A percentile compares a stretch with the other conserved stretches of the same genome.
phyloP scores from a whole-genome alignment of 2,329 filamentous ascomycete species.

The Ceratocystiopsis brevicomis region DNA sequence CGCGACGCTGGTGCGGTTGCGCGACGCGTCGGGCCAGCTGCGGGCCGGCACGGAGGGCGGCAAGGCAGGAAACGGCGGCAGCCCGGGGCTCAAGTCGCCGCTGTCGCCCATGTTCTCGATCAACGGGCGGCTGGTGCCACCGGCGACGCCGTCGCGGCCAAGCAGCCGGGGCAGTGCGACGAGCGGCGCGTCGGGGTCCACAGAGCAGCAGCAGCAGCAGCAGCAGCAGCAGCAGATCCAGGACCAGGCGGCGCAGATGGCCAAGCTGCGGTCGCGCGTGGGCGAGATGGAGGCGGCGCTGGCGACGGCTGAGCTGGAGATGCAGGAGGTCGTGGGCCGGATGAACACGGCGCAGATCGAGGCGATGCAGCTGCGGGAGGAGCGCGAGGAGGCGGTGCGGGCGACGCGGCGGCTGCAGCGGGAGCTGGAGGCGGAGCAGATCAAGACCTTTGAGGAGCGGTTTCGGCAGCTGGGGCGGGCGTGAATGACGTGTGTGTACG shows the following conservation, averaged over 20 bases:
- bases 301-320: constrained; percentile 55
- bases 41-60: constrained; percentile 12
- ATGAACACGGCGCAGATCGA: constrained; percentile 75
- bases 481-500: not conserved
- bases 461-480: constrained; percentile 17
- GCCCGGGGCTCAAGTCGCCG: constrained; percentile 28
- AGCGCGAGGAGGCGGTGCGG: constrained; percentile 54
- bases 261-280: constrained; percentile 58
- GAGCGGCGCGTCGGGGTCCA: constrained; percentile 20
- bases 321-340: constrained; percentile 64
- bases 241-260: constrained; percentile 54
- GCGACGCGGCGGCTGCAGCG: constrained; percentile 52
- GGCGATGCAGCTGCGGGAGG: constrained; percentile 58
- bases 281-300: constrained; percentile 71
- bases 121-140: constrained; percentile 12
- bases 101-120: constrained; percentile 41
- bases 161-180: constrained; percentile 23
- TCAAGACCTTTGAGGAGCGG: constrained; percentile 28
- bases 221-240: constrained; percentile 25
- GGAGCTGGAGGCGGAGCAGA: constrained; percentile 44
- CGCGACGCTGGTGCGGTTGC: constrained; percentile 56
- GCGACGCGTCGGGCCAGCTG: constrained; percentile 23
- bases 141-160: constrained; percentile 3
- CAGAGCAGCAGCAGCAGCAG: not conserved
- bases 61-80: not conserved